These are phyloP conservation scores for Apiotrichum laibachii DNA, from an alignment of 1,284 basidiomycete species.

Conservation along the genomic window DNA sequence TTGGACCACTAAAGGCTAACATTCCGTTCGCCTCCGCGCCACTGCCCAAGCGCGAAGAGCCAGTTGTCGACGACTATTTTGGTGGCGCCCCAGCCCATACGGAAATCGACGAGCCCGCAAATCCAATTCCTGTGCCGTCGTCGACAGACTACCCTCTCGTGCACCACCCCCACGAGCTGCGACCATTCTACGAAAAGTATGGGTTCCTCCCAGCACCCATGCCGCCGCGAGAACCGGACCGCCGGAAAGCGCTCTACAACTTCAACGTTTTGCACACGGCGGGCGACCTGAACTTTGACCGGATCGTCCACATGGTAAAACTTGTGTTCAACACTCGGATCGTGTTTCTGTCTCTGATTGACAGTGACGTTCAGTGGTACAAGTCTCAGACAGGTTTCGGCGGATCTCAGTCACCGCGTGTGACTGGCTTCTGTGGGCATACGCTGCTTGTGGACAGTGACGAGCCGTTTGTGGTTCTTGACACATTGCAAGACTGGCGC, in stretches of 20 bases:
- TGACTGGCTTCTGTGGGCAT: constrained; percentile 16
- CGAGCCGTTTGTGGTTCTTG: constrained; percentile 82
- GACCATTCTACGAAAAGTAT: constrained; percentile 21
- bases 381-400: constrained; percentile 75
- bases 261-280: constrained; percentile 84
- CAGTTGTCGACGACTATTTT: constrained; percentile 38
- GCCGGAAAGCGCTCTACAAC: constrained; percentile 71
- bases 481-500: constrained; percentile 79
- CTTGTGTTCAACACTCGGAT: constrained; percentile 88
- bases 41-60: constrained; percentile 30
- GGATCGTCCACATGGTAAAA: constrained; percentile 82
- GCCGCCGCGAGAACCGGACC: constrained; percentile 74
- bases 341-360: constrained; percentile 74
- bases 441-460: constrained; percentile 59
- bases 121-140: constrained; percentile 11
- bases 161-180: constrained; percentile 5
- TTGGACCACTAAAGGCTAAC: constrained; percentile 20
- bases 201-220: constrained; percentile 78
- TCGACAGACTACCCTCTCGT: background rate
- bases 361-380: constrained; percentile 80
- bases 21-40: constrained; percentile 47
- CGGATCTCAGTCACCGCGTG: constrained; percentile 3
- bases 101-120: constrained; percentile 9
- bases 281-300: constrained; percentile 84
- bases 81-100: constrained; percentile 22